Conservation (phyloP, 2,329 filamentous ascomycete species). For the Aspergillus bombycis region DNA sequence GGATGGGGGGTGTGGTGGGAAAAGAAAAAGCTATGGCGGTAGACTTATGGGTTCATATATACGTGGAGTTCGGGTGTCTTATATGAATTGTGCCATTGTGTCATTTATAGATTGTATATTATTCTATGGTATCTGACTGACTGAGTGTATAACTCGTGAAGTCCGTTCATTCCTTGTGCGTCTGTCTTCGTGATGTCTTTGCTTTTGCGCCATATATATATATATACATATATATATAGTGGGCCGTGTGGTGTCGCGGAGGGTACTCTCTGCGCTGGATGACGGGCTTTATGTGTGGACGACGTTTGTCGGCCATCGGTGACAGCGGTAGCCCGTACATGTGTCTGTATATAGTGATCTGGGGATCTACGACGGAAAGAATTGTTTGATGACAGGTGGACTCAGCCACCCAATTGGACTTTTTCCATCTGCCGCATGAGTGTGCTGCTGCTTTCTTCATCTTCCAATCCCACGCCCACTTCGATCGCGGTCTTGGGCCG, state of each 20-base stretch:
- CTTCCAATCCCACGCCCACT: conserved; percentile 42
- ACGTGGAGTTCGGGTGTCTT: not conserved
- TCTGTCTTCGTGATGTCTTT: not conserved
- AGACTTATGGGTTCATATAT: not conserved
- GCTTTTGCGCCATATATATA: not conserved
- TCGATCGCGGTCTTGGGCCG: conserved; percentile 52
- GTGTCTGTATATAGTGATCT: not conserved
- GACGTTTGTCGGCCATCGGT: not conserved
- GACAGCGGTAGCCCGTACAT: not conserved
- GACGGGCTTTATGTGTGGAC: not conserved
- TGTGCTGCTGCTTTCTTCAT: conserved; percentile 56
- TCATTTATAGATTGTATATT: not conserved
- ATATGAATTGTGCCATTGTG: not conserved
- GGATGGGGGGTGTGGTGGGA: not conserved
- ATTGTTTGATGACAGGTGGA: not conserved
- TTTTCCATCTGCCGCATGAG: conserved; percentile 55
- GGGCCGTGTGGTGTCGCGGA: not conserved
- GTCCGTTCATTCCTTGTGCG: not conserved
- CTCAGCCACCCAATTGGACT: conserved; percentile 46
- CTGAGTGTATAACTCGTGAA: not conserved
- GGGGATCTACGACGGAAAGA: not conserved
- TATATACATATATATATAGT: too few species aligned
- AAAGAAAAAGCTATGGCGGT: not conserved
- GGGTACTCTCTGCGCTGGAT: not conserved
- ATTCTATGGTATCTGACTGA: not conserved